Evolutionary conservation across 2,329 filamentous ascomycete species (phyloP).

Genomic region (Chrysoporthe deuterocubensis): DNA sequence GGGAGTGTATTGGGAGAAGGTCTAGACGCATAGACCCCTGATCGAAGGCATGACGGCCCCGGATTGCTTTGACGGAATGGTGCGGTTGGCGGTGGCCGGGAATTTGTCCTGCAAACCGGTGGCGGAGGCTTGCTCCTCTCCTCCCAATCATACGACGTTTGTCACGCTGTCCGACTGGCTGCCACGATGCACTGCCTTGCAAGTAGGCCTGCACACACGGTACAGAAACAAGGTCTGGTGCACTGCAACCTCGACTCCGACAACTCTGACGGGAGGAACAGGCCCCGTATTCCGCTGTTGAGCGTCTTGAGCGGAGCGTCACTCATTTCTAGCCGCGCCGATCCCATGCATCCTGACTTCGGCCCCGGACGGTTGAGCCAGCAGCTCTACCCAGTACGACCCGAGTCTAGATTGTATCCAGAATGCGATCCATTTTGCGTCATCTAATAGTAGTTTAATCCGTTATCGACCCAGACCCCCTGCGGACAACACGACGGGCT

Average conservation of each 20-base stretch:
- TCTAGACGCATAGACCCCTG: not conserved
- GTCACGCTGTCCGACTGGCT: not conserved
- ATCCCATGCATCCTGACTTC: not conserved
- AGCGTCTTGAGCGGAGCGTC: not conserved
- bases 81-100: not conserved
- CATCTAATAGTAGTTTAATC: not conserved
- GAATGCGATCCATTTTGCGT: not conserved
- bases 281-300: not conserved
- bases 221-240: not conserved
- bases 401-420: not conserved
- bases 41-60: not conserved
- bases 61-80: not conserved
- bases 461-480: not conserved
- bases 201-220: not conserved
- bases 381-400: not conserved
- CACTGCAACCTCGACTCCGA: not conserved
- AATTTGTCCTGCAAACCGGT: not conserved
- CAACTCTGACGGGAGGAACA: not conserved
- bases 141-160: not conserved
- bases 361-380: not conserved
- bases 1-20: not conserved
- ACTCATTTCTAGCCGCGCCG: too few relatives aligned
- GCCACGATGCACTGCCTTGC: conserved; percentile 1
- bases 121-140: not conserved
- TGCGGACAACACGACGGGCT: not conserved